A percentile compares a stretch with the other conserved stretches of the same genome.
phyloP scores from a whole-genome alignment of 345 rosid species.

The Citrus mangshanensis region DNA sequence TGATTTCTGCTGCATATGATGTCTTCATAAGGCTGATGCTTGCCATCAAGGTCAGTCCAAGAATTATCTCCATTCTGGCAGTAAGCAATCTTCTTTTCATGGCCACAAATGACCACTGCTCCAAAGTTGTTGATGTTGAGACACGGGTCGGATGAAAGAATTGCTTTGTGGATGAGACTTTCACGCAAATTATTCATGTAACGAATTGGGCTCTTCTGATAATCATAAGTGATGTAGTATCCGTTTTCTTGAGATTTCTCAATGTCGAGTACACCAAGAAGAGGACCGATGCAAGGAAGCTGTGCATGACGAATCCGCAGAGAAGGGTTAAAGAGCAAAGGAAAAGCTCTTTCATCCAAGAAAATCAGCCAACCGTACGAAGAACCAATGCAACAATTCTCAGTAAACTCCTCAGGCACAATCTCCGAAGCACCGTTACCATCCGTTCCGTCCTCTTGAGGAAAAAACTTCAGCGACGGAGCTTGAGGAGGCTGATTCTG shows the following conservation, averaged over 20 bases:
- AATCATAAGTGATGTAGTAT: not conserved
- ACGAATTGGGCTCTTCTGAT: not conserved
- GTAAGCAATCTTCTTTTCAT: not conserved
- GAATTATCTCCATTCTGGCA: not conserved
- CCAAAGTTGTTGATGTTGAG: not conserved
- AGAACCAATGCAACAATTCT: not conserved
- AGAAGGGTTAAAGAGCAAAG: not conserved
- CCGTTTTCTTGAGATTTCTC: not conserved
- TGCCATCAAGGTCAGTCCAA: constrained; percentile 3
- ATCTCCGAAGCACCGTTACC: not conserved
- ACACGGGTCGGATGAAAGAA: not conserved
- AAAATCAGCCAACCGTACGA: not conserved
- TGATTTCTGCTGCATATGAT: not conserved
- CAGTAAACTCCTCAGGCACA: not conserved
- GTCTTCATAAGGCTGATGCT: not conserved
- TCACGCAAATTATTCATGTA: not conserved
- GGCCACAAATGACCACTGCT: not conserved
- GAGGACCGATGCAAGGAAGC: constrained; percentile 1
- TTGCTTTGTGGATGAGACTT: not conserved
- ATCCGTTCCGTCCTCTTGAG: not conserved
- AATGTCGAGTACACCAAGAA: not conserved
- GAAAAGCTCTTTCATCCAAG: not conserved
- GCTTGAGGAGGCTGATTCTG: not conserved
- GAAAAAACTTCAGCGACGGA: not conserved
- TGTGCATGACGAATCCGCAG: not conserved